These are phyloP conservation scores for Cordia subcordata DNA, from an alignment of 257 asterid species.

Conservation along the genomic window DNA sequence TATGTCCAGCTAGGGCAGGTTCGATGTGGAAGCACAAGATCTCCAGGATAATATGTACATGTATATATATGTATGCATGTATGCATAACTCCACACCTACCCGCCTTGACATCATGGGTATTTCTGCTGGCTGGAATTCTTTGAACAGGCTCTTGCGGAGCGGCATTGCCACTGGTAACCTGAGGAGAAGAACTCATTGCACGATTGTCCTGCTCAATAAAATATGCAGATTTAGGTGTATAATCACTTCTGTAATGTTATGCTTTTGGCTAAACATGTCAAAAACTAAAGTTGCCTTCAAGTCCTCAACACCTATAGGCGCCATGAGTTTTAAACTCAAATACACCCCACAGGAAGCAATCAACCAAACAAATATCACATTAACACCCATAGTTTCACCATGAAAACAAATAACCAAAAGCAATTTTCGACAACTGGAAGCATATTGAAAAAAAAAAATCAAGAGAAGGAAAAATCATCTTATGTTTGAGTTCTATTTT, in stretches of 20 bases:
- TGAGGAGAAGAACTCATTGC: constrained; percentile 13
- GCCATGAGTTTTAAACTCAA: too few relatives aligned
- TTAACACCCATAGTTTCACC: too few relatives aligned
- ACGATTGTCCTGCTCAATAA: constrained; percentile 18
- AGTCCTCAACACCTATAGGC: background rate
- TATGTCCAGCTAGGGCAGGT: background rate
- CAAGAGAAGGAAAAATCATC: too few relatives aligned
- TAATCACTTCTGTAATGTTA: background rate
- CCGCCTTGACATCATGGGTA: constrained; percentile 11
- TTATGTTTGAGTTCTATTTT: too few relatives aligned
- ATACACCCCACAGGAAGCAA: background rate
- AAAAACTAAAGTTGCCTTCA: background rate
- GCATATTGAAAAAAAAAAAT: too few relatives aligned
- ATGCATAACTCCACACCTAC: constrained; percentile 12
- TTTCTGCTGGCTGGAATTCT: constrained; percentile 8
- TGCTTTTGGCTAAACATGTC: background rate
- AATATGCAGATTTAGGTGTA: background rate
- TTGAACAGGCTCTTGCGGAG: constrained; percentile 13
- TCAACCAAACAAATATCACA: background rate
- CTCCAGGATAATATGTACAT: background rate
- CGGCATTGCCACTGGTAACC: constrained; percentile 5
- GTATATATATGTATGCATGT: background rate
- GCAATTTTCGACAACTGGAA: too few relatives aligned
- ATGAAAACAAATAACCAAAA: too few relatives aligned
- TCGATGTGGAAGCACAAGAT: background rate